phyloP scores from a whole-genome alignment of 352 stramenopile species.

The Phytophthora colocasiae region DNA sequence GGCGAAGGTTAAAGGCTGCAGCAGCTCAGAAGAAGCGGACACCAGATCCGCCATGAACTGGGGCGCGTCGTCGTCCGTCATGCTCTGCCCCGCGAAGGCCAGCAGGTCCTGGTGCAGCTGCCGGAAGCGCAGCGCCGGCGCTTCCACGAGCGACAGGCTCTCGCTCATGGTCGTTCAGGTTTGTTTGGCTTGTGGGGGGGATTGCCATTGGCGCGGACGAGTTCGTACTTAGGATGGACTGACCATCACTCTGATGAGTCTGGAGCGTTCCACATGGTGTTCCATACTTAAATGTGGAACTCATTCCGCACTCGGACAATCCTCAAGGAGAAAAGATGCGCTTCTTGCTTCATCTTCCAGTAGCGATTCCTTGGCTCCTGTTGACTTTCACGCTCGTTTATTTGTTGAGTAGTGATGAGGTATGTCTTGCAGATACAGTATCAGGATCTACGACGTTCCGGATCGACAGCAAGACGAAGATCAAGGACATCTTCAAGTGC shows the following conservation, averaged over 20 bases:
- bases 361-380: constrained; percentile 8
- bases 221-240: constrained; percentile 32
- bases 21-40: constrained; percentile 46
- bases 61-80: constrained; percentile 72
- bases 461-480: constrained; percentile 60
- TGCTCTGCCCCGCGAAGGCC: constrained; percentile 66
- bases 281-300: constrained; percentile 9
- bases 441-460: constrained; percentile 40
- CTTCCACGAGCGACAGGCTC: constrained; percentile 54
- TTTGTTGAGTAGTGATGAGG: not conserved
- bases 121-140: constrained; percentile 72
- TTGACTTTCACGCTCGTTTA: not conserved
- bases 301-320: constrained; percentile 14
- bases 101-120: constrained; percentile 79
- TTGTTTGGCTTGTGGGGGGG: constrained; percentile 33
- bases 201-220: constrained; percentile 36
- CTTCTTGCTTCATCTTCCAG: not conserved
- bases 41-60: constrained; percentile 66
- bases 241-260: constrained; percentile 33
- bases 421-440: constrained; percentile 18
- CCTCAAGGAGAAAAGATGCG: constrained; percentile 19
- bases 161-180: constrained; percentile 36
- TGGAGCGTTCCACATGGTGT: constrained; percentile 13
- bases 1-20: constrained; percentile 48
- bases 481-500: constrained; percentile 75